Percentiles rank a stretch among this genome's conserved stretches.
Evolutionary conservation across 345 rosid genomes (phyloP).

Genomic region (Heritiera fomes): DNA sequence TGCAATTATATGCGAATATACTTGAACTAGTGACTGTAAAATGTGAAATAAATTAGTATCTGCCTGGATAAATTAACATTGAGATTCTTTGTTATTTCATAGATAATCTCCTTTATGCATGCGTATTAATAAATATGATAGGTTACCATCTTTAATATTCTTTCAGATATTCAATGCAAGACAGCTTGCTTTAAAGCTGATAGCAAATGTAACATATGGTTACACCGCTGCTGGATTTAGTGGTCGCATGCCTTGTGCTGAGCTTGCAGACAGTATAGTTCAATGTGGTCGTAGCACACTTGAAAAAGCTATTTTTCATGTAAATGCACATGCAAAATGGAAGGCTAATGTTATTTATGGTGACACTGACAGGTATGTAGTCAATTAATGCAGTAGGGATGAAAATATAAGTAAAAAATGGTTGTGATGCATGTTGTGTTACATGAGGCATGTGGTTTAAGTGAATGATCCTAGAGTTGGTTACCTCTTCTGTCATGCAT

Average conservation of each 20-base stretch:
- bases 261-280: constrained; percentile 98
- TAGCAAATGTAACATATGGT: constrained; percentile 97
- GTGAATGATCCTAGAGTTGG: background rate
- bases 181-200: constrained; percentile 97
- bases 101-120: background rate
- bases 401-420: background rate
- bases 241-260: constrained; percentile 99
- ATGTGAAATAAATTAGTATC: background rate
- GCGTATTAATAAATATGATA: background rate
- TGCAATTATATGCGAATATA: background rate
- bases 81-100: background rate
- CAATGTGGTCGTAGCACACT: constrained; percentile 96
- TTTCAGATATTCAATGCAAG: constrained; percentile 95
- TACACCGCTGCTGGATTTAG: constrained; percentile 99
- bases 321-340: constrained; percentile 78
- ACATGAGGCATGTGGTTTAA: background rate
- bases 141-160: constrained; percentile 18
- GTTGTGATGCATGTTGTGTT: constrained; percentile 1
- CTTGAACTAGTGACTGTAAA: background rate
- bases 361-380: constrained; percentile 95
- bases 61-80: constrained; percentile 6
- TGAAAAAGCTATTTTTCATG: constrained; percentile 81
- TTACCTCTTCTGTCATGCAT: background rate
- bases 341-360: constrained; percentile 89
- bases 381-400: background rate